These are phyloP conservation scores for Pseudevernia furfuracea DNA, from an alignment of 495 filamentous ascomycete genomes.

Conservation along the genomic window DNA sequence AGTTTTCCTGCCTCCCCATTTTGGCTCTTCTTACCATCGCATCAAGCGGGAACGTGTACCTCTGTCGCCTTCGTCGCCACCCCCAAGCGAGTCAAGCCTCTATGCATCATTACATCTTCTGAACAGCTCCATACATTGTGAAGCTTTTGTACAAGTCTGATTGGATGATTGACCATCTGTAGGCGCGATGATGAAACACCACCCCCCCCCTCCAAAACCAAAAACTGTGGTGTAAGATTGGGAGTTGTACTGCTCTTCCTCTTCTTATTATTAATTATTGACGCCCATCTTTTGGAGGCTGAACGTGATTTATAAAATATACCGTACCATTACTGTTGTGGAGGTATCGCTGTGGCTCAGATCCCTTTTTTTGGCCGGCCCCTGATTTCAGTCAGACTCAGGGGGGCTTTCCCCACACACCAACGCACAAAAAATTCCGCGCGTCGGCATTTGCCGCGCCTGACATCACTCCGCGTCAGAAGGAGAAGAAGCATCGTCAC, in stretches of 20 bases:
- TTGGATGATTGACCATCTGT: background rate
- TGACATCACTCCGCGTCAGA: background rate
- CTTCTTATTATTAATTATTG: background rate
- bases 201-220: background rate
- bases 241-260: too few species aligned
- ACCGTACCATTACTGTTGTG: too few species aligned
- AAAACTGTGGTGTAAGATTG: background rate
- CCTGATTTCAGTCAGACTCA: too few species aligned
- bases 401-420: background rate
- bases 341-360: background rate
- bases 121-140: background rate
- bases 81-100: background rate
- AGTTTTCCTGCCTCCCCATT: too few species aligned
- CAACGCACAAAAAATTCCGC: background rate
- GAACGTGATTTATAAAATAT: too few species aligned
- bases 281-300: too few species aligned
- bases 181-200: constrained; percentile 4
- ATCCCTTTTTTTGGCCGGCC: too few species aligned
- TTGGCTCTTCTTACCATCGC: background rate
- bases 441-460: background rate
- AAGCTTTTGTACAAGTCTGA: background rate
- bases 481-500: too few species aligned
- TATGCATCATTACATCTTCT: background rate
- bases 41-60: background rate
- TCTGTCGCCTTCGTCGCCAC: background rate